Conservation (phyloP, 768 basidiomycete genomes). For the Hericium coralloides region DNA sequence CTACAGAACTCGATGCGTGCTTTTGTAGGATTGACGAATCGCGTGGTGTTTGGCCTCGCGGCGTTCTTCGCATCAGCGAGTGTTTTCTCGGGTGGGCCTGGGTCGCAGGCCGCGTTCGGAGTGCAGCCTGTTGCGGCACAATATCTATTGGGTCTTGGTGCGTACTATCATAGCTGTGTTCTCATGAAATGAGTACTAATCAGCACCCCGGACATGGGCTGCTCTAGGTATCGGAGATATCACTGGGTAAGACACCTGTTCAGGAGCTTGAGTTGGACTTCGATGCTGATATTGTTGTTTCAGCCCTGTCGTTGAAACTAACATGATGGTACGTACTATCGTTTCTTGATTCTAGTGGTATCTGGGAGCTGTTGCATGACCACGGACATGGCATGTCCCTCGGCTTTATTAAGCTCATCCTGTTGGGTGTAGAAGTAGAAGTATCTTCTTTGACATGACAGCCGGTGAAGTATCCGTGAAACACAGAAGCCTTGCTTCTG, state of each 20-base stretch:
- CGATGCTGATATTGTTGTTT: background rate
- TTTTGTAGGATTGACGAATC: background rate
- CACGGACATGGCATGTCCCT: no score
- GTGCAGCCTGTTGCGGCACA: slow-evolving; percentile 15
- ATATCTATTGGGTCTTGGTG: slow-evolving; percentile 54
- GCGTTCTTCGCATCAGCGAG: slow-evolving; percentile 4
- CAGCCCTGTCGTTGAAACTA: slow-evolving; percentile 73
- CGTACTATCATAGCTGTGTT: slow-evolving; percentile 15
- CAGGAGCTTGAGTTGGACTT: background rate
- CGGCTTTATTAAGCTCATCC: no score
- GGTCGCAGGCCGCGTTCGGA: slow-evolving; percentile 26
- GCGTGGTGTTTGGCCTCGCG: background rate
- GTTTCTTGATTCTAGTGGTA: background rate
- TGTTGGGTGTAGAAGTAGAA: no score
- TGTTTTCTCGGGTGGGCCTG: slow-evolving; percentile 8
- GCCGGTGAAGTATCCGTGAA: no score
- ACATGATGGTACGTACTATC: slow-evolving; percentile 55
- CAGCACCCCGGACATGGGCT: background rate
- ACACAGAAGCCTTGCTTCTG: no score
- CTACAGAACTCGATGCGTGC: background rate
- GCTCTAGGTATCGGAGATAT: slow-evolving; percentile 58
- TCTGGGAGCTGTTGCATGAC: background rate
- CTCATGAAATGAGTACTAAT: background rate
- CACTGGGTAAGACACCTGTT: slow-evolving; percentile 42
- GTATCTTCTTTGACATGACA: no score